Evolutionary conservation across 2,329 filamentous ascomycete genomes (phyloP).

Genomic region (Thermothelomyces thermophilus): DNA sequence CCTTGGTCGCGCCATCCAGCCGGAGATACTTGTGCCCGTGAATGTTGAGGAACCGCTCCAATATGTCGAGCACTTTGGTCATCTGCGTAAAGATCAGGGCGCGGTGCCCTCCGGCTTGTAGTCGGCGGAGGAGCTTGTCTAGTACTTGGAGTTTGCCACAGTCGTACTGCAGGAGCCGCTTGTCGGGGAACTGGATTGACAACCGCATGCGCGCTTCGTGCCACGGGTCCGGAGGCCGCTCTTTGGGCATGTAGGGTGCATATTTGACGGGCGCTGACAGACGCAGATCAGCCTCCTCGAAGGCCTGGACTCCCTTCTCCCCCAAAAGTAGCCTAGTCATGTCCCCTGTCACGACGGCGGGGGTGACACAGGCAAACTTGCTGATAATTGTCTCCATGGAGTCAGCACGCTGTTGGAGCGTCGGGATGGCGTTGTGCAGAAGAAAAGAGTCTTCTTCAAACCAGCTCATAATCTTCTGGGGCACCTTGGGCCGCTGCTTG

Average conservation of each 20-base stretch:
- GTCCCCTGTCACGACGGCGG: constrained; percentile 76
- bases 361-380: constrained; percentile 89
- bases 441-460: constrained; percentile 62
- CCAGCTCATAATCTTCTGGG: constrained; percentile 64
- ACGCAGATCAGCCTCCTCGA: constrained; percentile 51
- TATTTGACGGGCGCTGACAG: constrained; percentile 51
- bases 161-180: constrained; percentile 91
- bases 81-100: constrained; percentile 99
- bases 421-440: constrained; percentile 63
- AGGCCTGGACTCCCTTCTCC: constrained; percentile 47
- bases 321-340: constrained; percentile 63
- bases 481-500: constrained; percentile 53
- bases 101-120: constrained; percentile 85
- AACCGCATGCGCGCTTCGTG: constrained; percentile 88
- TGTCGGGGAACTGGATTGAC: constrained; percentile 95
- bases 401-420: constrained; percentile 64
- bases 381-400: constrained; percentile 68
- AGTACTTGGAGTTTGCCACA: constrained; percentile 93
- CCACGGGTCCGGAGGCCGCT: constrained; percentile 67
- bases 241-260: constrained; percentile 51
- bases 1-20: constrained; percentile 91
- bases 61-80: constrained; percentile 95
- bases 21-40: constrained; percentile 95
- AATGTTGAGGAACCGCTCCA: constrained; percentile 96
- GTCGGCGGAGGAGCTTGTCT: constrained; percentile 74